Base-by-base conservation (phyloP, 495 filamentous ascomycete genomes). In the Daldinia decipiens region DNA sequence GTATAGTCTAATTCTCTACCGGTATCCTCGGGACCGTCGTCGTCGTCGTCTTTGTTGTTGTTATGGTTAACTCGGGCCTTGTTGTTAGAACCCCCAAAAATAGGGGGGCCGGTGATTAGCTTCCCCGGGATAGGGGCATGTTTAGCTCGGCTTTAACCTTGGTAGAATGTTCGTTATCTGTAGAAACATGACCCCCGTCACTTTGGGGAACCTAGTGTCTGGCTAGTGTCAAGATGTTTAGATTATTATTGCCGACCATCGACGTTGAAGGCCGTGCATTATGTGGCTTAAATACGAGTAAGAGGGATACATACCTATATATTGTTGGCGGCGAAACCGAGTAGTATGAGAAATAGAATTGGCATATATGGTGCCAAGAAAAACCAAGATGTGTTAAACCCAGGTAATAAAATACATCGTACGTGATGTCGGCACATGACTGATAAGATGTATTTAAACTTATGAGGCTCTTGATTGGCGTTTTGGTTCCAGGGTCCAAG, bases 401-500 rank as follows among this genome's bases (percentile, higher is more conserved):
- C 34, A 36, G 34, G 34, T 36, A 36, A 36, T 13, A 36, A 36
- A 36, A 9, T 34, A 34, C 7, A 9, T 32, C 9, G 34, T 36
- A 36, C 34, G 34, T 36, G 12, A 12, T 36, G 34, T 36, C 12
- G 34, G 34, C 34, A 36, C 34, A 36, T 36, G 34, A 36, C 34
- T 5, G 12, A 36, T 13, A 27, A 36, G 11, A 36, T 40, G 43
- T 47, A 21, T 47, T 24, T 11, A 4, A 13, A 47, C 43, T 47
- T 47, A 19, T 9, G 43, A 47, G 43, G 43, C 43, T 47, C 43
- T 47, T 47, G 43, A 47, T 47, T 47, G 43, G 17, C 43, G 43
- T 47, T 47, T 47, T 1, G 19, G 9, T 47, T 47, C 19, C 19
- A 40, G 43, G 43, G 43, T 47, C 9, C 43, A 21, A 9, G 43